Conservation (phyloP, 1,284 basidiomycete species). For the Neolentinus lepideus region DNA sequence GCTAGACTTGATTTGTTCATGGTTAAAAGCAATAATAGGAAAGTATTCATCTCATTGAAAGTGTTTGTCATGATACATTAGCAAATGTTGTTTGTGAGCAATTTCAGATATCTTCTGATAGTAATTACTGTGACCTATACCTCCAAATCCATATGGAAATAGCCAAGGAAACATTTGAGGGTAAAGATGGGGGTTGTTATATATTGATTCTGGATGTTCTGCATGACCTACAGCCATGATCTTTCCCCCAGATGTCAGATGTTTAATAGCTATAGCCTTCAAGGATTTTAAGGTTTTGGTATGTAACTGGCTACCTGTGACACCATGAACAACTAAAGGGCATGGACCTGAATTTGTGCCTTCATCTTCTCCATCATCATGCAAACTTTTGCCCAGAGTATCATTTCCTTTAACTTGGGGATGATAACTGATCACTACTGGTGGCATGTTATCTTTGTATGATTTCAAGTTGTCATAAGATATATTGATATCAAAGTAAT, state of each 20-base stretch:
- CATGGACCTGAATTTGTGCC: constrained; percentile 23
- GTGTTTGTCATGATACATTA: constrained; percentile 10
- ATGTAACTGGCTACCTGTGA: constrained; percentile 20
- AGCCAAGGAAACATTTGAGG: constrained; percentile 29
- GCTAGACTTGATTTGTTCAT: constrained; percentile 7
- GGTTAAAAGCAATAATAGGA: constrained; percentile 8
- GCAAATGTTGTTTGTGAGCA: constrained; percentile 4
- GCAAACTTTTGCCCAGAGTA: constrained; percentile 16
- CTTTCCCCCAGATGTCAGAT: constrained; percentile 5
- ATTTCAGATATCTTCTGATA: background rate
- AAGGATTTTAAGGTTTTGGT: background rate
- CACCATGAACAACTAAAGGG: constrained; percentile 27
- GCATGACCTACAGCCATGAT: constrained; percentile 17
- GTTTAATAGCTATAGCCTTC: constrained; percentile 8
- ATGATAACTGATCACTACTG: constrained; percentile 22
- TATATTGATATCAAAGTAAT: constrained; percentile 28
- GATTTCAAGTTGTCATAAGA: constrained; percentile 22
- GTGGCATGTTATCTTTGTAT: constrained; percentile 23
- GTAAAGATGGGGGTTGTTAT: constrained; percentile 23
- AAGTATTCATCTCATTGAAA: constrained; percentile 9
- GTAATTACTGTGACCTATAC: constrained; percentile 15
- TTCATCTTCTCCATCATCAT: constrained; percentile 23
- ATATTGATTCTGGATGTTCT: constrained; percentile 17
- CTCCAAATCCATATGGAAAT: constrained; percentile 28
- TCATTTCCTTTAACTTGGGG: constrained; percentile 10